Conservation (phyloP, 345 rosid species). For the Eutrema heterophyllum region DNA sequence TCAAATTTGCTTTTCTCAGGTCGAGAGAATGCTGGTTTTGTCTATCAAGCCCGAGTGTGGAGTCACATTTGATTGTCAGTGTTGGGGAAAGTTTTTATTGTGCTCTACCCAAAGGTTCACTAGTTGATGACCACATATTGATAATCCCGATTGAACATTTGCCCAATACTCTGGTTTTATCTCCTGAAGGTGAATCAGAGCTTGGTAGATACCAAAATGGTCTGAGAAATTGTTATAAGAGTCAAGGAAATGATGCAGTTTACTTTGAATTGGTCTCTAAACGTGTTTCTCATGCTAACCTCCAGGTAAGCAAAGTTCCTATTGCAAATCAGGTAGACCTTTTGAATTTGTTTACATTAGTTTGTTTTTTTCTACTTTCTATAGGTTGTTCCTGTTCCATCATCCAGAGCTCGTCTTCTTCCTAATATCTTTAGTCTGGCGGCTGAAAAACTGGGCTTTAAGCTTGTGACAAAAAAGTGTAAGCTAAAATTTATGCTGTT, state of each 20-base stretch:
- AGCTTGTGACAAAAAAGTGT: constrained; percentile 55
- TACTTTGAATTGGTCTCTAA: constrained; percentile 85
- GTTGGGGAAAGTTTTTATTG: constrained; percentile 76
- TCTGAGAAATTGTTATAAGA: constrained; percentile 58
- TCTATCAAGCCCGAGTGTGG: constrained; percentile 69
- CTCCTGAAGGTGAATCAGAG: constrained; percentile 58
- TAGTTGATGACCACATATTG: constrained; percentile 66
- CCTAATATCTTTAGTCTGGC: constrained; percentile 69
- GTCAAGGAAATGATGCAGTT: constrained; percentile 61
- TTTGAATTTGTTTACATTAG: not conserved
- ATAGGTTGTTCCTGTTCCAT: constrained; percentile 80
- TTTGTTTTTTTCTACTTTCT: not conserved
- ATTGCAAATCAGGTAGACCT: not conserved
- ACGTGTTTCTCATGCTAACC: constrained; percentile 79
- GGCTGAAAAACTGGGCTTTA: constrained; percentile 81
- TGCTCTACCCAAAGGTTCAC: constrained; percentile 86
- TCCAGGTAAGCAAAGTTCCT: constrained; percentile 54
- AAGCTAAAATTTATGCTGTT: constrained; percentile 31
- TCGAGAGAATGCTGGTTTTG: constrained; percentile 92
- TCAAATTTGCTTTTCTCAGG: constrained; percentile 37
- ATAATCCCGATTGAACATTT: constrained; percentile 70
- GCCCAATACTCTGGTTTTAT: constrained; percentile 57
- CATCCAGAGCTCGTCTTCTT: constrained; percentile 58
- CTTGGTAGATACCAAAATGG: constrained; percentile 55
- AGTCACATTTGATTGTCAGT: constrained; percentile 68